Conservation (phyloP, 441 rosid species). For the Brassica balearica region DNA sequence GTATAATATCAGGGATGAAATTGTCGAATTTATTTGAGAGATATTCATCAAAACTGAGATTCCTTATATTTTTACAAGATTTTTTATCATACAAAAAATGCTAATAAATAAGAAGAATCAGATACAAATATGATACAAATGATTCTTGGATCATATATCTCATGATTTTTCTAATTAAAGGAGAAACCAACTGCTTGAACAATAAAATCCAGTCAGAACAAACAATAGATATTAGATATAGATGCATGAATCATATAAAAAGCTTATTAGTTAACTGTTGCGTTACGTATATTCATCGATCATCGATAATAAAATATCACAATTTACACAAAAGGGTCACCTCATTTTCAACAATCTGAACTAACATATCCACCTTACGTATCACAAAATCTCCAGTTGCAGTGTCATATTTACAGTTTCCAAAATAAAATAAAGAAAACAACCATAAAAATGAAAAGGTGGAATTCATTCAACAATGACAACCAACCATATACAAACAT, state of each 20-base stretch:
- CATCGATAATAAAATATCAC: slow-evolving; percentile 14
- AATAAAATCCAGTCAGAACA: not conserved
- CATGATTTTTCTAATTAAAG: no score
- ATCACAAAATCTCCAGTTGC: slow-evolving; percentile 22
- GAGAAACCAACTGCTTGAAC: not conserved
- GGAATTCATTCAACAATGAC: slow-evolving; percentile 15
- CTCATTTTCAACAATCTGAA: slow-evolving; percentile 27
- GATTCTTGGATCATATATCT: not conserved
- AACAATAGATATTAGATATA: not conserved
- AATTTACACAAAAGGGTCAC: slow-evolving; percentile 1
- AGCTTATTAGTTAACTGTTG: not conserved
- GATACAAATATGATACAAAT: not conserved
- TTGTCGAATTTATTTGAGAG: not conserved
- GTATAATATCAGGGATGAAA: not conserved
- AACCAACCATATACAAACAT: slow-evolving; percentile 12
- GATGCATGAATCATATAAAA: not conserved
- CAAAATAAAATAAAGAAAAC: slow-evolving; percentile 1
- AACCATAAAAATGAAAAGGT: not conserved
- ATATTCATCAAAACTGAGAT: not conserved
- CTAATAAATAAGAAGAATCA: not conserved
- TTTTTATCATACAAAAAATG: not conserved
- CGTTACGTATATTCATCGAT: slow-evolving; percentile 7
- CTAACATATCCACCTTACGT: slow-evolving; percentile 32
- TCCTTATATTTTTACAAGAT: not conserved
- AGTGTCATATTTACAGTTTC: slow-evolving; percentile 11